Evolutionary conservation across 805 yeast genomes (phyloP).

Genomic region (Candida caryicola): DNA sequence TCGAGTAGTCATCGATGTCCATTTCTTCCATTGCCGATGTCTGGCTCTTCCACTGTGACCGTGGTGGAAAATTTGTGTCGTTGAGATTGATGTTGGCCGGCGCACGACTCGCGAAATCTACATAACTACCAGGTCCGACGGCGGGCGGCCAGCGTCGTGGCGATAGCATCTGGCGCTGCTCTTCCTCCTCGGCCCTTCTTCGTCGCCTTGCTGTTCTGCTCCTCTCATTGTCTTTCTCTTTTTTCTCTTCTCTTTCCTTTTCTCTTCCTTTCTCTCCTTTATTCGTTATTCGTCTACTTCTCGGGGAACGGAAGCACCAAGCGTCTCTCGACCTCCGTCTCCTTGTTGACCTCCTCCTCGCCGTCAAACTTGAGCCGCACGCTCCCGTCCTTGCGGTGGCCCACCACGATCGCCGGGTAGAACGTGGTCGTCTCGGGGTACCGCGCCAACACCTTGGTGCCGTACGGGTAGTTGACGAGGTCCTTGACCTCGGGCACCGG

Average conservation of each 20-base stretch:
- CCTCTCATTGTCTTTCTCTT: too few species aligned
- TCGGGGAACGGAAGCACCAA: conserved; percentile 74
- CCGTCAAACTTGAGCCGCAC: conserved; percentile 89
- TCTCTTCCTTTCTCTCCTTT: too few species aligned
- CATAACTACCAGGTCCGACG: too few species aligned
- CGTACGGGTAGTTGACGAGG: conserved; percentile 60
- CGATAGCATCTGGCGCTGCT: too few species aligned
- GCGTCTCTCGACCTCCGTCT: conserved; percentile 85
- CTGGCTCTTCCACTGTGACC: neutral
- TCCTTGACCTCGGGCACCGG: conserved; percentile 41
- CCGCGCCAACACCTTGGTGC: conserved; percentile 82
- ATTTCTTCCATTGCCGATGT: conserved; percentile 50
- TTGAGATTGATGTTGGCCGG: too few species aligned
- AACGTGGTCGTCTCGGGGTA: conserved; percentile 98
- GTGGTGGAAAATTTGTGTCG: conserved; percentile 1
- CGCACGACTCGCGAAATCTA: too few species aligned
- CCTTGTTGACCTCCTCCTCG: conserved; percentile 94
- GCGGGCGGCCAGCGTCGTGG: too few species aligned
- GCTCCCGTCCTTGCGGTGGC: conserved; percentile 67
- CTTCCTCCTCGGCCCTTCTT: too few species aligned
- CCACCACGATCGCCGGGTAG: conserved; percentile 89
- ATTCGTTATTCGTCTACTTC: conserved; percentile 3
- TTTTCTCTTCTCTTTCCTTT: too few species aligned
- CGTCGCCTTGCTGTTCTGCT: too few species aligned
- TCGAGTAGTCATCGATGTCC: conserved; percentile 62